Conservation (phyloP, 1,139 yeast species). For the Suhomyces coccinellae region DNA sequence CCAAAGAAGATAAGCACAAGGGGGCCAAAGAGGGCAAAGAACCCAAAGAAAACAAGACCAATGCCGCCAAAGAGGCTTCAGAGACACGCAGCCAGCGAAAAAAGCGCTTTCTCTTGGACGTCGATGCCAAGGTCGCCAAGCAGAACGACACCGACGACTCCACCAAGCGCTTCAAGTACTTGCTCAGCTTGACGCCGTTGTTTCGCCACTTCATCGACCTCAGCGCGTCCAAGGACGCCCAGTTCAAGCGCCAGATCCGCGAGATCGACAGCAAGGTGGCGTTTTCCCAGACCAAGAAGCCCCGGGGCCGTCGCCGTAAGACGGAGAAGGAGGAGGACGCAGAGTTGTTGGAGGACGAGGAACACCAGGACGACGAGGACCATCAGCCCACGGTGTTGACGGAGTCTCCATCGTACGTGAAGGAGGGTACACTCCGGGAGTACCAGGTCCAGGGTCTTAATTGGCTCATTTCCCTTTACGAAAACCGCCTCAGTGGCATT, state of each 20-base stretch:
- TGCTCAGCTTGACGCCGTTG: conserved; percentile 63
- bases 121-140: conserved; percentile 56
- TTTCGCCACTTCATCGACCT: conserved; percentile 69
- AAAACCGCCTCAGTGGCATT: conserved; percentile 84
- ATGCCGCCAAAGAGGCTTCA: conserved; percentile 1
- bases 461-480: conserved; percentile 83
- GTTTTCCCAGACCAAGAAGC: conserved; percentile 11
- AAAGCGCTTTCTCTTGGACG: conserved; percentile 47
- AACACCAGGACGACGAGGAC: conserved; percentile 35
- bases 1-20: background rate
- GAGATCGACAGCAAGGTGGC: conserved; percentile 33
- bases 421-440: conserved; percentile 62
- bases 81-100: conserved; percentile 26
- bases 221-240: conserved; percentile 63
- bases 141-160: conserved; percentile 67
- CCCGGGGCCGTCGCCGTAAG: conserved; percentile 46
- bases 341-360: conserved; percentile 59
- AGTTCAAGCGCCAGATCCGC: conserved; percentile 48
- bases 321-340: conserved; percentile 74
- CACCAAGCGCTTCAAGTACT: conserved; percentile 64
- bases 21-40: too few relatives aligned
- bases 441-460: conserved; percentile 92
- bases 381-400: conserved; percentile 48
- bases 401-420: conserved; percentile 62
- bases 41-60: background rate